A percentile compares a stretch with the other conserved stretches of the same genome.
Conservation (phyloP, 1,284 basidiomycete genomes). For the Cystobasidium pallidum region DNA sequence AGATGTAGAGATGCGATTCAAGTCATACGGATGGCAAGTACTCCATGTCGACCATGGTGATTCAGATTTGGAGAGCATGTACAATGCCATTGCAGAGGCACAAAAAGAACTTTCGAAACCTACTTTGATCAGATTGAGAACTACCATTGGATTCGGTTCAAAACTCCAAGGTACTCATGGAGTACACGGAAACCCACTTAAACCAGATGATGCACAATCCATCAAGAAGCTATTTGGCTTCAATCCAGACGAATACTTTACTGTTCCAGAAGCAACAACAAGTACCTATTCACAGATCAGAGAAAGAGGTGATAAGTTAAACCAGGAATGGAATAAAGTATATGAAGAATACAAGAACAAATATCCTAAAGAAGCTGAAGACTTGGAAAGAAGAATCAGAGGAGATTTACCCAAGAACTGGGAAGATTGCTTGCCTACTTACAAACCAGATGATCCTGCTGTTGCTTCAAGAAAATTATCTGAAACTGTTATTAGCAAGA, state of each 20-base stretch:
- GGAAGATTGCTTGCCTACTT: conserved; percentile 83
- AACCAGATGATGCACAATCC: conserved; percentile 83
- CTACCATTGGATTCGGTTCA: conserved; percentile 92
- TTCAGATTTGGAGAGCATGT: conserved; percentile 77
- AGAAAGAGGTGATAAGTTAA: conserved; percentile 71
- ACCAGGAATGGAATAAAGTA: conserved; percentile 75
- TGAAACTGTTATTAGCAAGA: conserved; percentile 79
- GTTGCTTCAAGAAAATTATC: conserved; percentile 91
- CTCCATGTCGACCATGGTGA: conserved; percentile 58
- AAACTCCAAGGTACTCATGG: conserved; percentile 88
- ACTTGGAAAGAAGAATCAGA: conserved; percentile 79
- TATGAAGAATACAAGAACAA: conserved; percentile 73
- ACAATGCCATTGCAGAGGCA: conserved; percentile 76
- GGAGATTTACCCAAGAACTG: conserved; percentile 82
- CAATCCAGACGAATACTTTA: conserved; percentile 76
- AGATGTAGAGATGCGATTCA: conserved; percentile 84
- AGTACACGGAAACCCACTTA: conserved; percentile 88
- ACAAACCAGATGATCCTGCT: conserved; percentile 77
- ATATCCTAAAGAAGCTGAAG: conserved; percentile 81
- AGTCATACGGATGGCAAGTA: conserved; percentile 92
- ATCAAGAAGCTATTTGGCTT: conserved; percentile 86
- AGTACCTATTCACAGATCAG: conserved; percentile 67
- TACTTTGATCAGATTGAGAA: conserved; percentile 73
- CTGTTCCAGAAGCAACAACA: conserved; percentile 75
- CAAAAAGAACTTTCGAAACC: conserved; percentile 78